These are phyloP conservation scores for Punica granatum DNA, from an alignment of 345 rosid species.

Conservation along the genomic window DNA sequence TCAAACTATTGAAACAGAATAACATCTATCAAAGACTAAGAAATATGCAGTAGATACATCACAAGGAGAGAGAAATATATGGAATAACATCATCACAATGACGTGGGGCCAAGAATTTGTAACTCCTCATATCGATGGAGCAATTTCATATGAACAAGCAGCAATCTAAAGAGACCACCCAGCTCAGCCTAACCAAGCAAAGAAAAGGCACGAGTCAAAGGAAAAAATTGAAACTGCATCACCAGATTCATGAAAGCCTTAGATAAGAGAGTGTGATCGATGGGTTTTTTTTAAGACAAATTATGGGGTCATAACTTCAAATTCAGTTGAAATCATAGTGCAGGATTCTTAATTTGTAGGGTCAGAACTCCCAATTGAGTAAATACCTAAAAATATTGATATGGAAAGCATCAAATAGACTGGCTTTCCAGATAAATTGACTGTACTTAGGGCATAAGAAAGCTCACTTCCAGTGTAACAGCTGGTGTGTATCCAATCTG, in stretches of 20 bases:
- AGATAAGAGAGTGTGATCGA: not conserved
- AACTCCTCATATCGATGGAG: not conserved
- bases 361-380: not conserved
- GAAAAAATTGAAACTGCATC: not conserved
- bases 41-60: not conserved
- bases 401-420: not conserved
- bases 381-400: too few relatives aligned
- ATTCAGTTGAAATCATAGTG: too few relatives aligned
- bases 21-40: not conserved
- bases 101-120: not conserved
- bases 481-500: constrained; percentile 67
- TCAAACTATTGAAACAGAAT: not conserved
- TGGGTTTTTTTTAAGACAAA: not conserved
- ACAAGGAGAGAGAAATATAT: not conserved
- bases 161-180: not conserved
- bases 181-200: not conserved
- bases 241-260: not conserved
- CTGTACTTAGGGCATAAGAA: not conserved
- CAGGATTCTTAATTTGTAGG: too few relatives aligned
- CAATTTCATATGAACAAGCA: not conserved
- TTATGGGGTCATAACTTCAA: not conserved
- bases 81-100: not conserved
- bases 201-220: not conserved
- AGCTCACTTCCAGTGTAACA: constrained; percentile 59
- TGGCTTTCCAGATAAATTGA: not conserved